Conservation (phyloP, 1,284 basidiomycete genomes). For the Sanghuangporus weigelae region DNA sequence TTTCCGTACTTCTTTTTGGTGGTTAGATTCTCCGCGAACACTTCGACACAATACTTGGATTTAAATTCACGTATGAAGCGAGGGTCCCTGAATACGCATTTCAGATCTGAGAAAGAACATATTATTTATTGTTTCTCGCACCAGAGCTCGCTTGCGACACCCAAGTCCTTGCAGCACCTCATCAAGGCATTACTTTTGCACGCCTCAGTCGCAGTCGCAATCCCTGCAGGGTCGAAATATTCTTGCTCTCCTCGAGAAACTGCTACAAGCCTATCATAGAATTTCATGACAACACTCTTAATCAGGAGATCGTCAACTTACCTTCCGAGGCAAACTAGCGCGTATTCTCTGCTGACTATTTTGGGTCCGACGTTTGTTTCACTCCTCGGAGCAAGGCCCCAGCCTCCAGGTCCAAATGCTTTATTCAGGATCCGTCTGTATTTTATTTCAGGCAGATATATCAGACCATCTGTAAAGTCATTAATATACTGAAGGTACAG, state of each 20-base stretch:
- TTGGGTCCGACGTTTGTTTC: constrained; percentile 89
- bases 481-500: background rate
- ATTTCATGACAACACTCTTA: background rate
- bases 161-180: constrained; percentile 97
- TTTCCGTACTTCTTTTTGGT: constrained; percentile 84
- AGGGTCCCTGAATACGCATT: constrained; percentile 66
- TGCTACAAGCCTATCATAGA: constrained; percentile 66
- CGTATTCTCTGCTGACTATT: constrained; percentile 92
- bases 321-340: constrained; percentile 90
- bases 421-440: constrained; percentile 92
- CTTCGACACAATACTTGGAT: constrained; percentile 76
- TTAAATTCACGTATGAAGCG: constrained; percentile 95
- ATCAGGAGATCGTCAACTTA: constrained; percentile 29
- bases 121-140: constrained; percentile 29
- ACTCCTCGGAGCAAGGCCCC: constrained; percentile 92
- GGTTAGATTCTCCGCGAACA: constrained; percentile 76
- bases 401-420: constrained; percentile 95
- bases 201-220: constrained; percentile 92
- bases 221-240: constrained; percentile 89
- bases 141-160: constrained; percentile 96
- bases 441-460: constrained; percentile 98
- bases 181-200: constrained; percentile 97
- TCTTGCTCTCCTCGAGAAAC: constrained; percentile 96
- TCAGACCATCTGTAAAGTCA: constrained; percentile 68
- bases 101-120: background rate